Base-by-base conservation (phyloP, 2,329 filamentous ascomycete genomes). In the Neurospora sp. region DNA sequence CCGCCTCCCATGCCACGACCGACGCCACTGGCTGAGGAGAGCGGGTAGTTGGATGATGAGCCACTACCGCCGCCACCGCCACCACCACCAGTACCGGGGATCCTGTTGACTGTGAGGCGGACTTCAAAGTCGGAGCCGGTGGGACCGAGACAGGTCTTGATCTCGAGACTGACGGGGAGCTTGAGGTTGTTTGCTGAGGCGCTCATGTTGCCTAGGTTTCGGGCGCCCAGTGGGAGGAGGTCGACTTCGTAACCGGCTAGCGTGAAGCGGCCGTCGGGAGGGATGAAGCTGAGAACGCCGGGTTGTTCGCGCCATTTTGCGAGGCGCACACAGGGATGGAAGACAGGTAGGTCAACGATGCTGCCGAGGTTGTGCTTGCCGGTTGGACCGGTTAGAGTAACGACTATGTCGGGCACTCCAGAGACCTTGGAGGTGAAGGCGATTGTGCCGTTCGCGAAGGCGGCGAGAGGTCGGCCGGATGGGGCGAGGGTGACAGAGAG, bases 351-450 rank as follows among this genome's bases (percentile, higher is more conserved):
- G 73, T 96, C 91, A 79, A 99, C 88, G 41, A 94, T 86, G 72
- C 87, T 88, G 17, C 83, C 86, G 67, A 97, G 85, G 67, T 90
- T 90, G 77, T 92, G 90, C 73, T 89, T 91, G n/a, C 92, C 92
- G 1, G 92, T 92, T 0, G 93, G 91, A 1, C 92, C 91, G 0
- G 90, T 91, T 37, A 99, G 85, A 15, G 87, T 91, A 10, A 99
- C 83, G 19, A 93, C 80, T n/a, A 99, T 86, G 78, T 99, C 95
- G 0, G 96, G 96, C 2, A 98, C 88, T 4, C 96, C 96, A 0
- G 95, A 97, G 52, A 99, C 92, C 78, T 98, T 97, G 69, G 92
- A 90, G 0, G 93, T 98, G 79, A 98, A 98, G 1, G 92, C 94
- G 74, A 99, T 95, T 4, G 93, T 96, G 17, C 96, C 96, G 75